Conservation (phyloP, 306 rosid genomes). For the Potentilla sterilis region DNA sequence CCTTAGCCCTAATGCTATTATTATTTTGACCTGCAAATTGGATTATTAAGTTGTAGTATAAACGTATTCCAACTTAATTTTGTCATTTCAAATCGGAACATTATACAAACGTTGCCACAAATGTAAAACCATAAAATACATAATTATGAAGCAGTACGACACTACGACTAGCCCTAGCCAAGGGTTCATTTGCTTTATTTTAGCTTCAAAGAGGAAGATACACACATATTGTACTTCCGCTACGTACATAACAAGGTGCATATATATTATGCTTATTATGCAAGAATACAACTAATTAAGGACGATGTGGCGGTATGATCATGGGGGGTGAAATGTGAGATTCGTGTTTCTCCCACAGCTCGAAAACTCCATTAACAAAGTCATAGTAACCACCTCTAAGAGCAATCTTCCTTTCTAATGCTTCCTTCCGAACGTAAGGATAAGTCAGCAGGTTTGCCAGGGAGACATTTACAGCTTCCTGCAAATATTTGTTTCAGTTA, state of each 20-base stretch:
- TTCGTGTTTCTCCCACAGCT: slow-evolving; percentile 44
- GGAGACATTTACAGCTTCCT: slow-evolving; percentile 71
- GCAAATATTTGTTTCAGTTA: slow-evolving; percentile 9
- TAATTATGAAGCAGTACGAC: background rate
- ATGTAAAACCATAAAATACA: background rate
- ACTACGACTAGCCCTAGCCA: background rate
- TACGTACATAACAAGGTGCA: background rate
- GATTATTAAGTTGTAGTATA: too few relatives aligned
- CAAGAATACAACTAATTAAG: background rate
- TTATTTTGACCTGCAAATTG: too few relatives aligned
- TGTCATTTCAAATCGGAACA: too few relatives aligned
- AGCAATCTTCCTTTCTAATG: slow-evolving; percentile 19
- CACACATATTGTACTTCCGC: background rate
- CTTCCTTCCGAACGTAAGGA: slow-evolving; percentile 43
- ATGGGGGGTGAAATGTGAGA: slow-evolving; percentile 24
- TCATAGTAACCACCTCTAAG: slow-evolving; percentile 61
- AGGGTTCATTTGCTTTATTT: background rate
- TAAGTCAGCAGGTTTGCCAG: slow-evolving; percentile 43
- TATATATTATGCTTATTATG: background rate
- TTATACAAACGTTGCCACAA: background rate
- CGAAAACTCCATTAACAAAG: slow-evolving; percentile 50
- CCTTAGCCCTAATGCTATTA: too few relatives aligned
- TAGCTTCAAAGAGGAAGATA: background rate
- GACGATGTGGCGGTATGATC: slow-evolving; percentile 3
- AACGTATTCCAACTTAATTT: too few relatives aligned